phyloP scores from a whole-genome alignment of 371 early-diverging fungal genomes.

The Zopfochytrium polystomum region DNA sequence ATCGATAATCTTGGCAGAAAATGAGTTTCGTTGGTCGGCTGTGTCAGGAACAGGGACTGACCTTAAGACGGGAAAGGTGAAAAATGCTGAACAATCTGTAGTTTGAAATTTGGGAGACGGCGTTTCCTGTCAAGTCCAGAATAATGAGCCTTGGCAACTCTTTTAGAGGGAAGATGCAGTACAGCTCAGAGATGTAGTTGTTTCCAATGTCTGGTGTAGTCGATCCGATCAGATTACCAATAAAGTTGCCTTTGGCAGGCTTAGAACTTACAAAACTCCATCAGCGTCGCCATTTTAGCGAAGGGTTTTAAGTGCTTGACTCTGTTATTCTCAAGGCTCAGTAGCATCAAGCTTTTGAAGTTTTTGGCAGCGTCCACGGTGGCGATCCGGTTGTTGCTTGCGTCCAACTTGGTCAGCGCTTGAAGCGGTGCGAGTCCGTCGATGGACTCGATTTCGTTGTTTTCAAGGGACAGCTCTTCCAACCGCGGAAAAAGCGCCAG shows the following conservation, averaged over 20 bases:
- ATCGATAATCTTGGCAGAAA: constrained; percentile 42
- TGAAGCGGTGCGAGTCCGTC: constrained; percentile 39
- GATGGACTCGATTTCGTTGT: constrained; percentile 46
- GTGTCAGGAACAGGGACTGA: constrained; percentile 14
- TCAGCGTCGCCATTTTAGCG: constrained; percentile 39
- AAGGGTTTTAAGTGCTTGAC: constrained; percentile 42
- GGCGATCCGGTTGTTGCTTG: constrained; percentile 43
- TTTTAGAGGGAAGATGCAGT: constrained; percentile 52
- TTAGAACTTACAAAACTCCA: constrained; percentile 50
- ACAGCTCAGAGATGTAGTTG: constrained; percentile 45
- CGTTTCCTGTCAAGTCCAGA: constrained; percentile 51
- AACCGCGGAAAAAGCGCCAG: constrained; percentile 35
- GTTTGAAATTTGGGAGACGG: constrained; percentile 39
- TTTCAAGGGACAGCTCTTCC: constrained; percentile 49
- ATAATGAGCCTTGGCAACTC: constrained; percentile 51
- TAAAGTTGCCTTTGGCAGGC: too few relatives aligned
- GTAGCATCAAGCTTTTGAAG: constrained; percentile 42
- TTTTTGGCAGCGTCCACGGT: constrained; percentile 31
- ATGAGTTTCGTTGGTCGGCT: neutral
- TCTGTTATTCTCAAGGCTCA: constrained; percentile 48
- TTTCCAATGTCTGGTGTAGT: constrained; percentile 44
- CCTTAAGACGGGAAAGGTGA: constrained; percentile 50
- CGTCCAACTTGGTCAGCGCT: constrained; percentile 47
- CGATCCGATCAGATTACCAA: neutral
- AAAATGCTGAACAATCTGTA: constrained; percentile 53